Evolutionary conservation across 306 rosid genomes (phyloP), one percentile per base, ranked within the genome.

Genomic region (Hippophae rhamnoides): DNA sequence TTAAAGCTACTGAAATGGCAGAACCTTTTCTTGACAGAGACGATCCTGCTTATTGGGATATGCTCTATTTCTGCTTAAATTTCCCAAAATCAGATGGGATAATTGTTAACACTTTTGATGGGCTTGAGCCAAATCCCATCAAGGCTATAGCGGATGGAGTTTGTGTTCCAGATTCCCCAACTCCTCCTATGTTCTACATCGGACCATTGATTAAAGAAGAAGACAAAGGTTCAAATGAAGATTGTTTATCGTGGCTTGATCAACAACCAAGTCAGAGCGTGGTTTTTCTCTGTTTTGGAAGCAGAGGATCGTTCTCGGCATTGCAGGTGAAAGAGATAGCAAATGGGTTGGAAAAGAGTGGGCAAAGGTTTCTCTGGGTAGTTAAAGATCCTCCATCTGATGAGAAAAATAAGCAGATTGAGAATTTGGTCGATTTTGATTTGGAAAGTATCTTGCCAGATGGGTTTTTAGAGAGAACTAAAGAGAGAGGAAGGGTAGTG

Each of bases 311-410:
- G 3, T 69, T 74, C 23, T 31, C 71, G 10, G 54, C 1, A 0
- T 5, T 0, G 7, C 79, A 74, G n/a, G 3, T 74, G 12, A 63
- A 54, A 38, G 79, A 74, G 56, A 49, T 74, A 2, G 79, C 75
- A 9, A 13, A 11, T 6, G 75, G 71, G 14, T 43, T 74, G 54
- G 79, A 69, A 47, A 55, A 31, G 10, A 64, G 79, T 5, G 75
- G 68, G 52, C 74, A 64, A 13, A 60, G 71, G 48, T 74, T 74
- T 38, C 13, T 74, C 43, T 74, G 78, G 78, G 75, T 69, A 46
- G 57, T 74, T 46, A 66, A 52, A 41, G 41, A 59, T 18, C 76
- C 75, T 0, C 57, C 51, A 0, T 5, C 4, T 1, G 70, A 54
- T n/a, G 69, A 63, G 41, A 54, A 57, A 42, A 13, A 6, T 5